phyloP scores from a whole-genome alignment of 345 rosid genomes.

The Euphorbia peplus region DNA sequence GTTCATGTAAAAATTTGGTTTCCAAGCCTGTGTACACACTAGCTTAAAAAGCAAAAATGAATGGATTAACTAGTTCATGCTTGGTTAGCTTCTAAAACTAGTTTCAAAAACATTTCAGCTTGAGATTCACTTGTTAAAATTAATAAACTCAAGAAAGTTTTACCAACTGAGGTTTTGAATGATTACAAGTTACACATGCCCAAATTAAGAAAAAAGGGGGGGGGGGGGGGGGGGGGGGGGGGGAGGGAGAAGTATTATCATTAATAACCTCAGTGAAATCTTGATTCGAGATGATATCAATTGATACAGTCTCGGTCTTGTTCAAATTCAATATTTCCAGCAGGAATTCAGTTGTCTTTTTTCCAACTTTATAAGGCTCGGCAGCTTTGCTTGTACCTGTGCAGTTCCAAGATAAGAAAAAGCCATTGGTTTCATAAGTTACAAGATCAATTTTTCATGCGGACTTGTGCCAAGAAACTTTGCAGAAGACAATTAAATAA shows the following conservation, averaged over 20 bases:
- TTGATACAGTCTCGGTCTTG: constrained; percentile 81
- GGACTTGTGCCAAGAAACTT: constrained; percentile 6
- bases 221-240: not conserved
- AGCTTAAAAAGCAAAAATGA: not conserved
- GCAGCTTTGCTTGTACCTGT: constrained; percentile 86
- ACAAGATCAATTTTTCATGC: not conserved
- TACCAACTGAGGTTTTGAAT: not conserved
- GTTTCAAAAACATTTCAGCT: not conserved
- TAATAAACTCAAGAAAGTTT: not conserved
- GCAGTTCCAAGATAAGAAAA: constrained; percentile 21
- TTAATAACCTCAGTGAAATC: constrained; percentile 89
- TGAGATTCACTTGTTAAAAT: not conserved
- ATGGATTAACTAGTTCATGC: not conserved
- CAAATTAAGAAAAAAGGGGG: not conserved
- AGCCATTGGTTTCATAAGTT: not conserved
- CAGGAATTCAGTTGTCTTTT: constrained; percentile 61
- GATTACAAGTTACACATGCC: not conserved
- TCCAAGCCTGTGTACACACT: too few species aligned
- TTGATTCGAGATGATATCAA: constrained; percentile 96
- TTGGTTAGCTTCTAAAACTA: not conserved
- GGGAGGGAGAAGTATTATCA: not conserved
- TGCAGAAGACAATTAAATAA: constrained; percentile 8
- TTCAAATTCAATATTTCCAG: constrained; percentile 84
- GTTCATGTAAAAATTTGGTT: not conserved
- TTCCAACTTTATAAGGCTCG: constrained; percentile 87